Evolutionary conservation across 345 rosid genomes (phyloP).

Genomic region (Pugionium dolabratum): DNA sequence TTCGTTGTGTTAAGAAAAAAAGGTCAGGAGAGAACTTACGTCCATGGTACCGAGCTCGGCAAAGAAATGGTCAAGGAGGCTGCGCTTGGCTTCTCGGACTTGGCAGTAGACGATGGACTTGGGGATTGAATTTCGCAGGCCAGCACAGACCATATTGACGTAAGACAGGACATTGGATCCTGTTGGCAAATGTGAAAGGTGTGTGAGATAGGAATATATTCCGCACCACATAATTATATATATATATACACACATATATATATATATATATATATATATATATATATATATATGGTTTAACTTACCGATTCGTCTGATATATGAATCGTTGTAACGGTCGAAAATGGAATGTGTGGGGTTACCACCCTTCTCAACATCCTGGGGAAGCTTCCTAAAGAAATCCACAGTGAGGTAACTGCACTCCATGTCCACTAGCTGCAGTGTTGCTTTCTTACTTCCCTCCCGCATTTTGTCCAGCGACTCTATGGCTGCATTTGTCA

Average conservation of each 20-base stretch:
- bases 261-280: not conserved
- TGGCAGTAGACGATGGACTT: constrained; percentile 94
- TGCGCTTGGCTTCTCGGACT: constrained; percentile 96
- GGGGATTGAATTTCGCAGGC: constrained; percentile 87
- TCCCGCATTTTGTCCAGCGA: constrained; percentile 94
- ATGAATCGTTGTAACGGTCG: constrained; percentile 86
- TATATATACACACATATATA: not conserved
- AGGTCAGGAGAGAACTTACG: constrained; percentile 42
- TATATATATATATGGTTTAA: not conserved
- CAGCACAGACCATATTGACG: constrained; percentile 89
- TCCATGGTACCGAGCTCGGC: constrained; percentile 92
- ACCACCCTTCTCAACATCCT: constrained; percentile 97
- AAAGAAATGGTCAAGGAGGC: constrained; percentile 92
- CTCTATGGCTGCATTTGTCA: constrained; percentile 83
- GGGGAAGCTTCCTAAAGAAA: constrained; percentile 97
- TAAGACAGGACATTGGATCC: constrained; percentile 91
- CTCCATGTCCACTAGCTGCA: constrained; percentile 96
- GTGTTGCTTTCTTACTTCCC: constrained; percentile 85
- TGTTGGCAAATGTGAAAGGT: constrained; percentile 39
- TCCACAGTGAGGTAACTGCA: constrained; percentile 90
- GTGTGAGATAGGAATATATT: constrained; percentile 1
- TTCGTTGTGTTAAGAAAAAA: constrained; percentile 15
- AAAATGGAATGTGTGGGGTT: constrained; percentile 94
- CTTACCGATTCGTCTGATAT: constrained; percentile 95
- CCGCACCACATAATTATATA: too few species aligned